These are phyloP conservation scores for Sporodiniella umbellata DNA, from an alignment of 371 early-diverging fungal species.

Conservation along the genomic window DNA sequence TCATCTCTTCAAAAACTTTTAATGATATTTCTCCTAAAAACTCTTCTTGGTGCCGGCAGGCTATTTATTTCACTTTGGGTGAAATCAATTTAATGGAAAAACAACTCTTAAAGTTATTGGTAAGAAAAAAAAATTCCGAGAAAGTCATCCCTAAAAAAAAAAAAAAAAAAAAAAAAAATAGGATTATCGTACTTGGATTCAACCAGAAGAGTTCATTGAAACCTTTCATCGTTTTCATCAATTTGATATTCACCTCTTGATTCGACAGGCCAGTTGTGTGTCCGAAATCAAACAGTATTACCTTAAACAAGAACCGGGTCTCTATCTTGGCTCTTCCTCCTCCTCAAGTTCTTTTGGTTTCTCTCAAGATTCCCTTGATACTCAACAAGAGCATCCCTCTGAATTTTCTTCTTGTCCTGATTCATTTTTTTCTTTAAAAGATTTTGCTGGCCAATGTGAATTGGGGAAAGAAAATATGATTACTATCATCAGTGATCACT, in stretches of 20 bases:
- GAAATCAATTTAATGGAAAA: constrained; percentile 84
- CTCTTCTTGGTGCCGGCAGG: constrained; percentile 73
- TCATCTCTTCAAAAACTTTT: constrained; percentile 67
- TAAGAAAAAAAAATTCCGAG: too few species aligned
- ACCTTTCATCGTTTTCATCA: background rate
- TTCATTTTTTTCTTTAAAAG: background rate
- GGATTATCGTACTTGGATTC: background rate
- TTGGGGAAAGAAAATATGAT: background rate
- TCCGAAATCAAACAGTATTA: background rate
- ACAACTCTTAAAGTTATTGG: constrained; percentile 70
- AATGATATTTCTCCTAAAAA: constrained; percentile 80
- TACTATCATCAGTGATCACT: background rate
- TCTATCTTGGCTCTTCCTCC: background rate
- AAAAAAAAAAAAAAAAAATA: background rate
- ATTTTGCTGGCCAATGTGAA: background rate
- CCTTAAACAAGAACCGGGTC: background rate
- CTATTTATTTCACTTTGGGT: constrained; percentile 62
- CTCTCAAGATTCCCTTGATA: too few species aligned
- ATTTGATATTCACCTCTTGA: background rate
- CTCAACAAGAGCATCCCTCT: too few species aligned
- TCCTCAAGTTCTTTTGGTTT: background rate
- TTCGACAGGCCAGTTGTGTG: background rate
- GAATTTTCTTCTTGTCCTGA: background rate
- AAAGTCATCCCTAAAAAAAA: background rate
- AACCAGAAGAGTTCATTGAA: background rate